Evolutionary conservation across 1,284 basidiomycete species (phyloP), one percentile per base, ranked within the genome.

Genomic region (Fomitopsis pinicola): DNA sequence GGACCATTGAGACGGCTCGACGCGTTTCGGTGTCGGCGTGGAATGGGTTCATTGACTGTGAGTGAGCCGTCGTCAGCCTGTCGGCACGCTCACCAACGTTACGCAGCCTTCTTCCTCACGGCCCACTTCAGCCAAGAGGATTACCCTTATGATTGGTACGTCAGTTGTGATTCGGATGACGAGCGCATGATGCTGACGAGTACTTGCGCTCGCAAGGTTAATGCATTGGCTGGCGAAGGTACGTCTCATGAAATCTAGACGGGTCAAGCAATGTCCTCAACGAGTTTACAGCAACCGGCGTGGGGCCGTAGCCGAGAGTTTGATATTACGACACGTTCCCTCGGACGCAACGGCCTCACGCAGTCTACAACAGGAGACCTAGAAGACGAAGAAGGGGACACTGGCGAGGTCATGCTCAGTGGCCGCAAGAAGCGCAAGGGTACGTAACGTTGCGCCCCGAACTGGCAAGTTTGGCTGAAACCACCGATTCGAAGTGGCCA

Each of bases 161-260:
- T 74, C 30, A 38, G 33, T 5, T 28, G 15, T 33, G 38, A 33
- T 10, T 15, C 9, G 26, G 10, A 30, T 9, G 12, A 22, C 48
- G 28, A 26, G 10, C n/a, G 45, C 22, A 33, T 40, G 38, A 50
- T 22, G 60, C 59, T 67, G 58, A 67, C 61, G n/a, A 12, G 28
- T 3, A 19, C 12, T 33, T 33, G 9, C 35, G 45, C 52, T 53
- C 42, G 38, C 45, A 67, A 91, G 90, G 90, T 72, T 92, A 66
- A 91, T 93, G 89, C 88, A 92, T 69, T 92, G 90, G 90, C 78
- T 92, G 53, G 82, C 89, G 28, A 92, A 92, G 82, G 90, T 86
- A 68, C 60, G 73, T 64, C 48, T 28, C 53, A 44, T 44, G 40
- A 26, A 52, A 17, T 38, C 42, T 6, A 50, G 40, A 54, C 45